These are phyloP conservation scores for Salisapilia sapeloensis DNA, from an alignment of 352 stramenopile genomes.

Conservation along the genomic window DNA sequence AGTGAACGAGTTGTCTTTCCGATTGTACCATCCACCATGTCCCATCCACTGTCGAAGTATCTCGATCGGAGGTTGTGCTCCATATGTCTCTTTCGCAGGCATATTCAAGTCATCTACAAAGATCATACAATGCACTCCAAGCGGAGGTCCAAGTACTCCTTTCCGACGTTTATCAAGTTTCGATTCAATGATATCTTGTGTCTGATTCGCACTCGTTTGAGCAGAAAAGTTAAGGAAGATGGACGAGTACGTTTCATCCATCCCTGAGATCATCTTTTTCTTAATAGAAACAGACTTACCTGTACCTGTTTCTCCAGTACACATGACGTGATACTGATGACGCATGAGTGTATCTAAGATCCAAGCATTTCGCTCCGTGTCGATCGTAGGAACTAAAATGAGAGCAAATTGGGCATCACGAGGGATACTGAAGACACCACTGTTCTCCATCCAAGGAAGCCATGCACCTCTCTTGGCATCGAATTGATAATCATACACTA, in stretches of 20 bases:
- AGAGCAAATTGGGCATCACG: conserved; percentile 66
- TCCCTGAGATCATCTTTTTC: conserved; percentile 78
- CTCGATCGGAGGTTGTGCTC: conserved; percentile 87
- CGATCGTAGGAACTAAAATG: conserved; percentile 87
- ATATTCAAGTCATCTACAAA: conserved; percentile 94
- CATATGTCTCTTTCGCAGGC: conserved; percentile 88
- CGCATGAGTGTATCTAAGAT: conserved; percentile 79
- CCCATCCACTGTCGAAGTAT: conserved; percentile 89
- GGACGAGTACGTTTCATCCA: conserved; percentile 64
- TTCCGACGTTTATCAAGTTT: conserved; percentile 91
- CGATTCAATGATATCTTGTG: conserved; percentile 87
- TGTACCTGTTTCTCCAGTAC: conserved; percentile 86
- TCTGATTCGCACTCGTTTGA: conserved; percentile 88
- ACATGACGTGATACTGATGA: conserved; percentile 83
- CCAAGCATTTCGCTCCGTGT: conserved; percentile 86
- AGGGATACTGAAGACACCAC: conserved; percentile 34
- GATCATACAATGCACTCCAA: conserved; percentile 83
- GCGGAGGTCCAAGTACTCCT: conserved; percentile 77
- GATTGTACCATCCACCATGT: conserved; percentile 88
- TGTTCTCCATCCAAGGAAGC: conserved; percentile 55
- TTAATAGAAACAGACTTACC: conserved; percentile 89
- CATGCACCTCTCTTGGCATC: conserved; percentile 73
- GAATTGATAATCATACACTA: conserved; percentile 87
- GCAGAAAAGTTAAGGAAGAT: conserved; percentile 90
- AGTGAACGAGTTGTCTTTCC: conserved; percentile 86